Base-by-base conservation (phyloP, 2,329 filamentous ascomycete genomes). In the Nemania diffusa region DNA sequence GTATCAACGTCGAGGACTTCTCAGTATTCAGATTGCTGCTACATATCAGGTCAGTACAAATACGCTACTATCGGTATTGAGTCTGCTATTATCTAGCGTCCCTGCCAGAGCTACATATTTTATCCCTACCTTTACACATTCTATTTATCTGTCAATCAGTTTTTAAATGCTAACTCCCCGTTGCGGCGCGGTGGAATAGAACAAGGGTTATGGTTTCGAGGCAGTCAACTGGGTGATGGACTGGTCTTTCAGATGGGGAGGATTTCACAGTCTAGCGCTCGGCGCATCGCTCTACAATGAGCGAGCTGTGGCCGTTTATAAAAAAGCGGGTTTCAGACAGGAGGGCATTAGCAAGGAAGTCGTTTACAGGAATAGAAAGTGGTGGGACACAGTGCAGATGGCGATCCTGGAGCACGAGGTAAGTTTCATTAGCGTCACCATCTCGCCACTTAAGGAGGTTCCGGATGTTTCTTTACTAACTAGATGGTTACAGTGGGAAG, bases 141-240 rank as follows among this genome's bases (percentile, higher is more conserved):
- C 29, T 32, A 32, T 32, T 32, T 32, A 32, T 32, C 5, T 32
- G 9, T 9, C 11, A 13, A 40, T 15, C 3, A 13, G 34, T 40
- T 40, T 40, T 13, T 7, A 0, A 75, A 85, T 5, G 69, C 78
- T 1, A 70, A 74, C 0, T 32, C 13, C 4, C 9, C 8, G 6
- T 50, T 17, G 27, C 4, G 6, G 7, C 63, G 24, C 4, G 26
- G 0, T 13, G 24, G 78, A 79, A 58, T 80, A 83, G 61, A 75
- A 77, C 0, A 69, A 77, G 22, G 83, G 84, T 0, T 85, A 85
- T 61, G 84, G 84, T 1, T 72, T 69, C 6, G 84, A 85, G 69
- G 80, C 82, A 0, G 81, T 86, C 51, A 74, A 76, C 27, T 87
- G 83, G 83, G 79, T 74, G 0, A 69, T 84, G 3, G 78, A 82